phyloP scores from a whole-genome alignment of 2,329 filamentous ascomycete species.

The Cordyceps javanica region DNA sequence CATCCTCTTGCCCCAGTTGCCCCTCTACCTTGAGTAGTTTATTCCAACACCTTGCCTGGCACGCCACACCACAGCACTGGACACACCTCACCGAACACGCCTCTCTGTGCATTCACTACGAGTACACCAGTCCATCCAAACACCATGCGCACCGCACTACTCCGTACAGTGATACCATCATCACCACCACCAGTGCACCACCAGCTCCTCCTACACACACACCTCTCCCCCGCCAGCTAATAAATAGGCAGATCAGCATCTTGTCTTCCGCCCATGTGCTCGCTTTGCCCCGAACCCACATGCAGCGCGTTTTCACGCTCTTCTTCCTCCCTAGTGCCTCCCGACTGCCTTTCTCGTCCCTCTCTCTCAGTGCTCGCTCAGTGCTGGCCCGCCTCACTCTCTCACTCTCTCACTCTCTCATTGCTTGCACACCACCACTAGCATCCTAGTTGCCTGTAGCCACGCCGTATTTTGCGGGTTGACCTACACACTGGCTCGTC shows the following conservation, averaged over 20 bases:
- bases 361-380: too few species aligned
- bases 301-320: background rate
- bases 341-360: too few species aligned
- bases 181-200: background rate
- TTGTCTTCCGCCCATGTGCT: slow-evolving; percentile 11
- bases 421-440: background rate
- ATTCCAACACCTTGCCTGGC: too few species aligned
- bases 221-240: background rate
- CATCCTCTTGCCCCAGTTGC: too few species aligned
- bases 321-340: background rate
- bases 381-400: too few species aligned
- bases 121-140: too few species aligned
- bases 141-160: too few species aligned
- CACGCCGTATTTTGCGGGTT: slow-evolving; percentile 10
- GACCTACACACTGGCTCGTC: slow-evolving; percentile 4
- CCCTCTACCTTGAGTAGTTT: too few species aligned
- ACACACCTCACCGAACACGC: too few species aligned
- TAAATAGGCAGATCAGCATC: slow-evolving; percentile 6
- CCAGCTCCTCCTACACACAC: background rate
- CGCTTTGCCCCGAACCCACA: slow-evolving; percentile 7
- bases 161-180: too few species aligned
- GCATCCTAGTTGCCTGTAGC: background rate
- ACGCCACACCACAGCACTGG: too few species aligned
- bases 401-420: background rate
- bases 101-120: too few species aligned